phyloP scores from a whole-genome alignment of 2,329 filamentous ascomycete genomes.

The Trichophyton simii region DNA sequence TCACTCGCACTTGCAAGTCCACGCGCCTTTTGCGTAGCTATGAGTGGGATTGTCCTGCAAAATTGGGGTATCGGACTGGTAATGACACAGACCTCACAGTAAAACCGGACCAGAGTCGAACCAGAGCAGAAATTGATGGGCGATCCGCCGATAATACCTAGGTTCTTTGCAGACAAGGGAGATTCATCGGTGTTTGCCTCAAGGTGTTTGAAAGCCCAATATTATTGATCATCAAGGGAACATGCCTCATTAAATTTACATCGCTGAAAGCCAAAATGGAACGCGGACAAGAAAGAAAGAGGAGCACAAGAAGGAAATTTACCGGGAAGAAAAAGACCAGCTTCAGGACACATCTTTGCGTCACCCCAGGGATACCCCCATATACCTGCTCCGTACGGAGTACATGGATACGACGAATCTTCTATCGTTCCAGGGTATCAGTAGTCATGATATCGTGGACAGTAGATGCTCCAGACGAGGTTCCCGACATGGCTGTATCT shows the following conservation, averaged over 20 bases:
- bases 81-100: not conserved
- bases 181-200: too few relatives aligned
- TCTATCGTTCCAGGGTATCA: not conserved
- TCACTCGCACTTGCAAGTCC: not conserved
- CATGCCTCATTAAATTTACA: not conserved
- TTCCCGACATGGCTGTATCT: slow-evolving; percentile 24
- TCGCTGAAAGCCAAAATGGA: not conserved
- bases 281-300: too few relatives aligned
- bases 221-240: too few relatives aligned
- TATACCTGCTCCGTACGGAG: not conserved
- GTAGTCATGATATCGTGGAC: slow-evolving; percentile 23
- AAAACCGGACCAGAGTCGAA: not conserved
- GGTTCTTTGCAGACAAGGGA: too few relatives aligned
- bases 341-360: not conserved
- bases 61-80: not conserved
- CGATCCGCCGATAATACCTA: too few relatives aligned
- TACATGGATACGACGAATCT: not conserved
- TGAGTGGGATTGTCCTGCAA: not conserved
- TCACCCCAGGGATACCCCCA: not conserved
- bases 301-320: not conserved
- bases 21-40: not conserved
- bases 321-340: not conserved
- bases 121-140: not conserved
- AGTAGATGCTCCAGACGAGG: slow-evolving; percentile 26
- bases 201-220: too few relatives aligned